These are phyloP conservation scores for Umbelopsis sp. DNA, from an alignment of 371 early-diverging fungal genomes.

Conservation along the genomic window DNA sequence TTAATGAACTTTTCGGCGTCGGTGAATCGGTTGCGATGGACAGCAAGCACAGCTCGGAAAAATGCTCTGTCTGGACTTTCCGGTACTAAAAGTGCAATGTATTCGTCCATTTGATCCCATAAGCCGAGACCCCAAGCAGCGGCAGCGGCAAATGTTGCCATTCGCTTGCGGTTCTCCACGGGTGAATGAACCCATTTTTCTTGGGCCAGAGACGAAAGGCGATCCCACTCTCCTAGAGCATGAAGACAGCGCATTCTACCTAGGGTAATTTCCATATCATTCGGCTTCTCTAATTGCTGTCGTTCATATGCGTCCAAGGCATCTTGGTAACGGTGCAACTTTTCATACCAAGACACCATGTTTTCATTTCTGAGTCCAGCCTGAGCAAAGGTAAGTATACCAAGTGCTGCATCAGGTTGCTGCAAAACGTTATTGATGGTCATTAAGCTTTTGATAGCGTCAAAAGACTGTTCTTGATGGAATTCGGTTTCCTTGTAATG, in stretches of 20 bases:
- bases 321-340: conserved; percentile 94
- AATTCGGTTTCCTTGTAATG: conserved; percentile 98
- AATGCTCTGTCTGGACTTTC: conserved; percentile 76
- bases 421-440: conserved; percentile 94
- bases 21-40: conserved; percentile 81
- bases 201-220: conserved; percentile 78
- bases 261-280: conserved; percentile 72
- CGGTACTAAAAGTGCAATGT: conserved; percentile 79
- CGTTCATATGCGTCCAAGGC: conserved; percentile 88
- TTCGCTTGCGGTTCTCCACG: conserved; percentile 58
- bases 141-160: conserved; percentile 91
- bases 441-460: conserved; percentile 92
- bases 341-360: conserved; percentile 94
- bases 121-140: conserved; percentile 95
- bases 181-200: conserved; percentile 79
- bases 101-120: conserved; percentile 92
- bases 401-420: conserved; percentile 96
- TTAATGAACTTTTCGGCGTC: conserved; percentile 81
- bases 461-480: conserved; percentile 80
- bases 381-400: conserved; percentile 91
- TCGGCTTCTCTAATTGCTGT: conserved; percentile 80
- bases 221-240: conserved; percentile 94
- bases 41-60: conserved; percentile 85
- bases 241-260: conserved; percentile 95
- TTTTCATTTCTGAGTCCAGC: conserved; percentile 85